Percentiles rank a stretch among this genome's conserved stretches.
phyloP scores from a whole-genome alignment of 257 asterid genomes.

The Craterostigma plantagineum region DNA sequence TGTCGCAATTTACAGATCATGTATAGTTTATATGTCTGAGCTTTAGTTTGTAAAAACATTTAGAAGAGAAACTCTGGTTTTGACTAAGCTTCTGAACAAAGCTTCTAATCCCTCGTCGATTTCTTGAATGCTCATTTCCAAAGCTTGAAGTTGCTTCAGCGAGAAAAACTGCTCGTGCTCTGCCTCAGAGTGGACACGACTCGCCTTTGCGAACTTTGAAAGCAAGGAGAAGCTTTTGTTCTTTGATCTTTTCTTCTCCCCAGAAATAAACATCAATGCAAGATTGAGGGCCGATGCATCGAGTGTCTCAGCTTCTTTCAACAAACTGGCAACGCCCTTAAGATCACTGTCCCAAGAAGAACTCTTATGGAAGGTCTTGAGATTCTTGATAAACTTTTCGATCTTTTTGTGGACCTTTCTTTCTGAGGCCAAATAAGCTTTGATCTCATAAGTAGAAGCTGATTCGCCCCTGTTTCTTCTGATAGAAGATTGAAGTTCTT shows the following conservation, averaged over 20 bases:
- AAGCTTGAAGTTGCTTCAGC: no score
- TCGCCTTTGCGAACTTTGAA: slow-evolving; percentile 11
- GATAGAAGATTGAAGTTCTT: slow-evolving; percentile 11
- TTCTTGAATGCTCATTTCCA: no score
- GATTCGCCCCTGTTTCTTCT: slow-evolving; percentile 5
- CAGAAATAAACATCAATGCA: slow-evolving; percentile 11
- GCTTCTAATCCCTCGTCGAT: no score
- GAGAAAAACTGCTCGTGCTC: no score
- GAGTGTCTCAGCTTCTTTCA: slow-evolving; percentile 10
- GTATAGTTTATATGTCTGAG: no score
- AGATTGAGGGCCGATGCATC: slow-evolving; percentile 9
- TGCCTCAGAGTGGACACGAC: neutral
- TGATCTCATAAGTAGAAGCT: slow-evolving; percentile 8
- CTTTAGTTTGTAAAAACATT: no score
- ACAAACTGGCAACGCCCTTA: slow-evolving; percentile 3
- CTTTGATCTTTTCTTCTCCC: slow-evolving; percentile 13
- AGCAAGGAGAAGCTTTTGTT: slow-evolving; percentile 13
- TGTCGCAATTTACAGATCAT: no score
- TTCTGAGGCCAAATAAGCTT: slow-evolving; percentile 12
- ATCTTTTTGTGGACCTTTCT: slow-evolving; percentile 12
- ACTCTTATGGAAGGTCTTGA: slow-evolving; percentile 9
- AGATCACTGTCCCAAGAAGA: slow-evolving; percentile 3
- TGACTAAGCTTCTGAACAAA: no score
- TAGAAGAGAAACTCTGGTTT: no score
- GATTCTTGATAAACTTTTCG: slow-evolving; percentile 11